Evolutionary conservation across 2,329 filamentous ascomycete genomes (phyloP).

Genomic region (Neonectria neomacrospora): DNA sequence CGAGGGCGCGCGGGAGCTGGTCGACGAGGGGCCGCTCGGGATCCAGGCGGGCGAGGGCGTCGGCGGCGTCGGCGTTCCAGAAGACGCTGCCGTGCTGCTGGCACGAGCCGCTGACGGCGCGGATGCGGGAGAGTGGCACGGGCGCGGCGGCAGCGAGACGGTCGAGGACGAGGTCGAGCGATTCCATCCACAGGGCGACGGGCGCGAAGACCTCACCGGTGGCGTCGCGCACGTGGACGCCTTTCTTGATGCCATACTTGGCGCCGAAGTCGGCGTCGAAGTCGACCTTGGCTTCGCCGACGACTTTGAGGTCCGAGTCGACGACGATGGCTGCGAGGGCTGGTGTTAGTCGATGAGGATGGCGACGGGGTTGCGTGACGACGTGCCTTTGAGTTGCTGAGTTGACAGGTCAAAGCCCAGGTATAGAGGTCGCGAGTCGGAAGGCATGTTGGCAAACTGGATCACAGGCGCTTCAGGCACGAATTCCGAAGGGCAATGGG

Average conservation of each 20-base stretch:
- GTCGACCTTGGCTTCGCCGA: conserved; percentile 90
- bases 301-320: conserved; percentile 81
- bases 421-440: conserved; percentile 70
- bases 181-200: conserved; percentile 94
- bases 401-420: conserved; percentile 96
- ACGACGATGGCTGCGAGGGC: conserved; percentile 77
- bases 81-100: conserved; percentile 99
- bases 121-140: conserved; percentile 75
- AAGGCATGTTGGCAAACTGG: conserved; percentile 19
- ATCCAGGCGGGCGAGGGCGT: conserved; percentile 70
- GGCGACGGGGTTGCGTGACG: not conserved
- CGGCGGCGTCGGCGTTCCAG: conserved; percentile 80
- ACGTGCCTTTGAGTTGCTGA: conserved; percentile 88
- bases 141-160: conserved; percentile 74
- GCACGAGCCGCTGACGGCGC: conserved; percentile 88
- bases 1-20: conserved; percentile 79
- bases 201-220: conserved; percentile 94
- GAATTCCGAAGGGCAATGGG: conserved; percentile 14
- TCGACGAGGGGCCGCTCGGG: conserved; percentile 71
- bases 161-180: conserved; percentile 84
- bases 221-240: conserved; percentile 82
- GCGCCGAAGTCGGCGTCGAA: conserved; percentile 85
- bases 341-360: conserved; percentile 16
- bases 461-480: conserved; percentile 2
- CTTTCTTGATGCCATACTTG: conserved; percentile 86